phyloP scores from a whole-genome alignment of 306 rosid genomes.

The Begonia fuchsioides region DNA sequence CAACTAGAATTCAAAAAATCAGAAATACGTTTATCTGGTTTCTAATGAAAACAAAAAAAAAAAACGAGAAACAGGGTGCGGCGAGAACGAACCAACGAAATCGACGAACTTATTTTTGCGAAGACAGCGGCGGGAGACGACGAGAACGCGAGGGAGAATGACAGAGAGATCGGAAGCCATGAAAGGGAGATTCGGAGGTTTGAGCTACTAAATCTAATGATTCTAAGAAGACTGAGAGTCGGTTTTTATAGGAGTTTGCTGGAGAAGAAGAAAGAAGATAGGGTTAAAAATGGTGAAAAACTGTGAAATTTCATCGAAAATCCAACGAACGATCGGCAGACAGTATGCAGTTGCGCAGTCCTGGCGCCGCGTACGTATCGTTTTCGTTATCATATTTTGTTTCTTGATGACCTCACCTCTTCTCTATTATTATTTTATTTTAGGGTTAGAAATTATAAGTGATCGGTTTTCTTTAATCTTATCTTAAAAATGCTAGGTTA shows the following conservation, averaged over 20 bases:
- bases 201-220: neutral
- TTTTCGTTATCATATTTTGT: no score
- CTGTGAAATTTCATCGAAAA: neutral
- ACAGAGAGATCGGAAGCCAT: constrained; percentile 51
- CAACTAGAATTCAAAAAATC: no score
- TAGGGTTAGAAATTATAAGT: no score
- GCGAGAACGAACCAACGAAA: constrained; percentile 50
- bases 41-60: no score
- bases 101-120: constrained; percentile 96
- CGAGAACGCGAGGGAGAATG: constrained; percentile 87
- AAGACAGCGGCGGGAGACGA: constrained; percentile 78
- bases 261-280: constrained; percentile 1
- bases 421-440: no score
- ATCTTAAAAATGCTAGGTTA: no score
- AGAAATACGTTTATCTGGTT: no score
- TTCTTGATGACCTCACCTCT: no score
- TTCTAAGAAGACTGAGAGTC: neutral
- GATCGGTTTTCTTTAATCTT: no score
- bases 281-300: neutral
- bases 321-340: neutral
- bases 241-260: neutral
- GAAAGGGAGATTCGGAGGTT: neutral
- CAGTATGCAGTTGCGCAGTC: neutral
- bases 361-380: neutral
- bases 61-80: no score